Conservation (phyloP, 805 yeast genomes). For the Saturnispora sanitii region DNA sequence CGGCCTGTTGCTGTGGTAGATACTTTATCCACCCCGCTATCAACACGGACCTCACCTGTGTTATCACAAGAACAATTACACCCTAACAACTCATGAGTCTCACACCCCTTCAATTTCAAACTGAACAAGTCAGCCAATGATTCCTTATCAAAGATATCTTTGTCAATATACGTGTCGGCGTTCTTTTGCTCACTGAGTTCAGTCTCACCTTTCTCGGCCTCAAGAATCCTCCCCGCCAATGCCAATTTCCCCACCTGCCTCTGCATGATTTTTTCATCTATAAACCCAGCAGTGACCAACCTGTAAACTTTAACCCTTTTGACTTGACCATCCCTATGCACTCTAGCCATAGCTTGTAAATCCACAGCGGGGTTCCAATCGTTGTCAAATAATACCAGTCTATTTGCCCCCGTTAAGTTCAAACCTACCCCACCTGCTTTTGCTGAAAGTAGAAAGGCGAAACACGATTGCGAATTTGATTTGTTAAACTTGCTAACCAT, state of each 20-base stretch:
- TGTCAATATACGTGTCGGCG: slow-evolving; percentile 16
- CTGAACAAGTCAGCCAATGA: slow-evolving; percentile 74
- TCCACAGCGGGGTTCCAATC: slow-evolving; percentile 97
- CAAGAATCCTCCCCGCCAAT: slow-evolving; percentile 63
- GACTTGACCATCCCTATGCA: slow-evolving; percentile 88
- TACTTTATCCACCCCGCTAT: too few relatives aligned
- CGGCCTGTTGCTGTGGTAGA: too few relatives aligned
- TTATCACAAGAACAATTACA: slow-evolving; percentile 52
- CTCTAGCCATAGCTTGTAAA: slow-evolving; percentile 89
- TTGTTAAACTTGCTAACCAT: slow-evolving; percentile 64
- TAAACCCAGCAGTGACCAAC: slow-evolving; percentile 75
- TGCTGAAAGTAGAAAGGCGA: slow-evolving; percentile 72
- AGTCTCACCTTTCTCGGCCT: slow-evolving; percentile 27
- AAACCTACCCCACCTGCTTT: slow-evolving; percentile 93
- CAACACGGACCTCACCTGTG: too few relatives aligned
- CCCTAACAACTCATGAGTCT: slow-evolving; percentile 69
- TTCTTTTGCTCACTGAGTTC: not conserved
- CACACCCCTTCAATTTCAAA: slow-evolving; percentile 33
- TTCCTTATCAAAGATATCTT: slow-evolving; percentile 55
- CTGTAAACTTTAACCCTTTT: slow-evolving; percentile 74
- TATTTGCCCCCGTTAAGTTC: slow-evolving; percentile 81
- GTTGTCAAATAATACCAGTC: slow-evolving; percentile 78
- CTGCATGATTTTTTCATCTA: slow-evolving; percentile 91
- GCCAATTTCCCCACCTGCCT: slow-evolving; percentile 80
- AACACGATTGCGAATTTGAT: slow-evolving; percentile 28